Percentiles rank a stretch among this genome's conserved stretches.
phyloP scores from a whole-genome alignment of 805 yeast species.

The Candida ficus region DNA sequence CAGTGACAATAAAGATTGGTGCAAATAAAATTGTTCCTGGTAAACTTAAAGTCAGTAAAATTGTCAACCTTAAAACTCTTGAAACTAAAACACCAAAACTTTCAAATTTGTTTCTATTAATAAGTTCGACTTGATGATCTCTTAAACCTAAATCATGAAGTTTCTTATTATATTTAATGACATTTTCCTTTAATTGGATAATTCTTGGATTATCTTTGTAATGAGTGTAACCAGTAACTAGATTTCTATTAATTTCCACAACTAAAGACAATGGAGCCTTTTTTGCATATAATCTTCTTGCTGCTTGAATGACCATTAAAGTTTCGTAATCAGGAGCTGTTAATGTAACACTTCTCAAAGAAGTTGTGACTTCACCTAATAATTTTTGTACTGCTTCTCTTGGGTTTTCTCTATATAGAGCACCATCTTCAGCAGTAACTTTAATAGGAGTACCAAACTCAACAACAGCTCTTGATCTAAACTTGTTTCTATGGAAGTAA shows the following conservation, averaged over 20 bases:
- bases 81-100: constrained; percentile 44
- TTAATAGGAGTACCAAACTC: constrained; percentile 89
- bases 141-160: constrained; percentile 59
- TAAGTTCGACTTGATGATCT: constrained; percentile 65
- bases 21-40: constrained; percentile 84
- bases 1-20: constrained; percentile 79
- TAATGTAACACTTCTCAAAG: constrained; percentile 84
- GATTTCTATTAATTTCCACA: constrained; percentile 83
- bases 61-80: constrained; percentile 46
- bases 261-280: constrained; percentile 70
- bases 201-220: constrained; percentile 71
- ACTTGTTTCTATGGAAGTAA: constrained; percentile 90
- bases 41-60: constrained; percentile 56
- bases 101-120: constrained; percentile 42
- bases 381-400: constrained; percentile 71
- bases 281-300: constrained; percentile 74
- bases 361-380: constrained; percentile 66
- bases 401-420: constrained; percentile 58
- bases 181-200: constrained; percentile 53
- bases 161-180: constrained; percentile 61
- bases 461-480: constrained; percentile 89
- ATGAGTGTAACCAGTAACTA: constrained; percentile 76
- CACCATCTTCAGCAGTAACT: constrained; percentile 56
- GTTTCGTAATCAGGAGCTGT: constrained; percentile 92
- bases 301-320: constrained; percentile 90